phyloP scores from a whole-genome alignment of 1,284 basidiomycete genomes.

The Trichosporon ovoides region DNA sequence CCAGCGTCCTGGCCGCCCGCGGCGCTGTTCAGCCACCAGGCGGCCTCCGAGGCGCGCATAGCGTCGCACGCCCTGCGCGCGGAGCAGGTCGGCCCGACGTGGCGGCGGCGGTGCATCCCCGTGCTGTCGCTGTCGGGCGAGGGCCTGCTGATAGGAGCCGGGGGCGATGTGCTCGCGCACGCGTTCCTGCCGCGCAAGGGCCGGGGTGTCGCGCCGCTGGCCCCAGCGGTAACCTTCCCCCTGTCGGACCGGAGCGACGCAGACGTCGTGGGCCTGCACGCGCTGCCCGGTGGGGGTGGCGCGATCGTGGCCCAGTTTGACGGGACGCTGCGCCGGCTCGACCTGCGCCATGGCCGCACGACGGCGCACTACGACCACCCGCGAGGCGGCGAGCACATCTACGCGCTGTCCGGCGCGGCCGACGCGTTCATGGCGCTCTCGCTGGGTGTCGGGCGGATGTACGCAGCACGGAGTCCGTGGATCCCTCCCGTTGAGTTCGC shows the following conservation, averaged over 20 bases:
- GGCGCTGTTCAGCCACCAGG: conserved; percentile 25
- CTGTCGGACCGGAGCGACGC: conserved; percentile 25
- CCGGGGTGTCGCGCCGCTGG: background rate
- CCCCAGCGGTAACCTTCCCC: conserved; percentile 19
- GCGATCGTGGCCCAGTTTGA: conserved; percentile 36
- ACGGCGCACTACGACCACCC: conserved; percentile 21
- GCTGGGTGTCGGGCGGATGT: conserved; percentile 24
- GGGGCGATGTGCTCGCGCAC: conserved; percentile 32
- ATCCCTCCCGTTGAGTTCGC: conserved; percentile 22
- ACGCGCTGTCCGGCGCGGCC: conserved; percentile 12
- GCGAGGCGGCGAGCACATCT: conserved; percentile 11
- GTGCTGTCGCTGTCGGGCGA: conserved; percentile 25
- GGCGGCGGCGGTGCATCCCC: conserved; percentile 37
- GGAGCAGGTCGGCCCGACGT: conserved; percentile 36
- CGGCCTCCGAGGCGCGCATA: conserved; percentile 23
- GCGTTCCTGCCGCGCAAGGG: conserved; percentile 15
- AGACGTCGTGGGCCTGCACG: conserved; percentile 36
- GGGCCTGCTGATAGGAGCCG: conserved; percentile 32
- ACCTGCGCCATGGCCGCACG: conserved; percentile 2
- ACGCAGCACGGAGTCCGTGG: conserved; percentile 36
- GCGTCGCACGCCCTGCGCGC: conserved; percentile 29
- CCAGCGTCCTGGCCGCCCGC: conserved; percentile 20
- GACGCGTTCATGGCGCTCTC: conserved; percentile 27
- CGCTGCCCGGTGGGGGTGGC: conserved; percentile 15
- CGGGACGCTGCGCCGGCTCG: conserved; percentile 35